A percentile compares a stretch with the other conserved stretches of the same genome.
Evolutionary conservation across 2,329 filamentous ascomycete species (phyloP).

Genomic region (Cadophora gregata): DNA sequence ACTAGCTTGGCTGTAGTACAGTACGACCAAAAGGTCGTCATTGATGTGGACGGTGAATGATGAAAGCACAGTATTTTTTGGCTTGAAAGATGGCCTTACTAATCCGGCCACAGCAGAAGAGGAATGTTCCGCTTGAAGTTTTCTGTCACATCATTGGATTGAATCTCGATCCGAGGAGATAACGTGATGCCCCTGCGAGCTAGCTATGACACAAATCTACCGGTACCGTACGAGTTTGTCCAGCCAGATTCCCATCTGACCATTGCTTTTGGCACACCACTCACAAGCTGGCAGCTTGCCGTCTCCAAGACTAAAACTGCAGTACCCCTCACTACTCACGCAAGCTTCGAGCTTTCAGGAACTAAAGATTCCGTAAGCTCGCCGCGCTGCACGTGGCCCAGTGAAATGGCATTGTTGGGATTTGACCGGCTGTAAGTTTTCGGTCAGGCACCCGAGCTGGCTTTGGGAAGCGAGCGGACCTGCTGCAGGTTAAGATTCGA

Average conservation of each 20-base stretch:
- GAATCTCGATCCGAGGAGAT: not conserved
- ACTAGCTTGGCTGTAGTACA: not conserved
- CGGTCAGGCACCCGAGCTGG: not conserved
- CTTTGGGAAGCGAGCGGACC: not conserved
- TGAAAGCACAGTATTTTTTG: not conserved
- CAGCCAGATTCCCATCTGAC: too few species aligned
- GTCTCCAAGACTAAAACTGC: not conserved
- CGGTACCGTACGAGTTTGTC: not conserved
- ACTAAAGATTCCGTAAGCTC: not conserved
- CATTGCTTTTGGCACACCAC: too few species aligned
- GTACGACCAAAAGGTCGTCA: too few species aligned
- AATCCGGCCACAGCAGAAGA: not conserved
- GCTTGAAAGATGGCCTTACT: not conserved
- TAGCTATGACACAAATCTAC: not conserved
- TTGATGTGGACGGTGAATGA: not conserved
- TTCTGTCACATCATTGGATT: not conserved
- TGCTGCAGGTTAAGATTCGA: not conserved
- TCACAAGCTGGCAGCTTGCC: too few species aligned
- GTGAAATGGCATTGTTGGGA: not conserved
- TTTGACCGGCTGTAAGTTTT: not conserved
- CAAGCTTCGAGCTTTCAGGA: too few species aligned
- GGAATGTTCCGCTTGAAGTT: not conserved
- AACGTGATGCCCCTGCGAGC: too few species aligned
- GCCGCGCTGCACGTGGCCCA: not conserved
- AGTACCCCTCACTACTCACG: not conserved